Evolutionary conservation across 371 early-diverging fungal genomes (phyloP).

Genomic region (Capillidium heterosporum): DNA sequence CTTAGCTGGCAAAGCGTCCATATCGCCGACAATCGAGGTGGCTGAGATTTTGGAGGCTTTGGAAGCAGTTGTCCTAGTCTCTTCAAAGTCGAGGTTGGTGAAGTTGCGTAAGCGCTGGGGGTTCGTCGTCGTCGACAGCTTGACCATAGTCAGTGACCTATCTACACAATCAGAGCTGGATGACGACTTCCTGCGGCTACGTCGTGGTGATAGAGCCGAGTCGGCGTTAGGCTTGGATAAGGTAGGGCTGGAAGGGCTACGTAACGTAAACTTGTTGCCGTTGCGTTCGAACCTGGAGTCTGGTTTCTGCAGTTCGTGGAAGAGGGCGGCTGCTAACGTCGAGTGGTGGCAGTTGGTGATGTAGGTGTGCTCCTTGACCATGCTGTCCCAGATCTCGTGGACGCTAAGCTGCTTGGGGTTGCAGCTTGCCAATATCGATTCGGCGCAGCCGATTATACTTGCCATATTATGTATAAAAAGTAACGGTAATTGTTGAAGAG

Average conservation of each 20-base stretch:
- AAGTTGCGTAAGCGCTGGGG: not conserved
- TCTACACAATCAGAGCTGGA: not conserved
- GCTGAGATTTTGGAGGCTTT: too few species aligned
- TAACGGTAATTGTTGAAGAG: too few species aligned
- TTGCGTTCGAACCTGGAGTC: constrained; percentile 1
- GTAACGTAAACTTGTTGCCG: constrained; percentile 6
- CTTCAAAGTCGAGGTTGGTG: too few species aligned
- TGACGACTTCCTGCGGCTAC: not conserved
- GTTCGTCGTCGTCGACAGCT: constrained; percentile 2
- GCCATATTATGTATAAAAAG: not conserved
- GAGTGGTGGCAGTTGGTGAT: not conserved
- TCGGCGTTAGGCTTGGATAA: not conserved
- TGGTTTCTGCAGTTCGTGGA: constrained; percentile 3
- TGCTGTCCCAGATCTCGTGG: constrained; percentile 1
- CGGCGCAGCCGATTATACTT: constrained; percentile 6
- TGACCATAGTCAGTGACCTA: not conserved
- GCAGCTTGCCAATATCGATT: not conserved
- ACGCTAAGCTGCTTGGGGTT: not conserved
- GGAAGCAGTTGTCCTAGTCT: too few species aligned
- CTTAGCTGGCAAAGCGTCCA: not conserved
- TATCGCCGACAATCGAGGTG: too few species aligned
- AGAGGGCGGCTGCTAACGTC: constrained; percentile 1
- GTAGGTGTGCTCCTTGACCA: not conserved
- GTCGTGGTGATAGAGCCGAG: not conserved
- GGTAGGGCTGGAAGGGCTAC: not conserved